Conservation (phyloP, 345 rosid species). For the Passiflora organensis region DNA sequence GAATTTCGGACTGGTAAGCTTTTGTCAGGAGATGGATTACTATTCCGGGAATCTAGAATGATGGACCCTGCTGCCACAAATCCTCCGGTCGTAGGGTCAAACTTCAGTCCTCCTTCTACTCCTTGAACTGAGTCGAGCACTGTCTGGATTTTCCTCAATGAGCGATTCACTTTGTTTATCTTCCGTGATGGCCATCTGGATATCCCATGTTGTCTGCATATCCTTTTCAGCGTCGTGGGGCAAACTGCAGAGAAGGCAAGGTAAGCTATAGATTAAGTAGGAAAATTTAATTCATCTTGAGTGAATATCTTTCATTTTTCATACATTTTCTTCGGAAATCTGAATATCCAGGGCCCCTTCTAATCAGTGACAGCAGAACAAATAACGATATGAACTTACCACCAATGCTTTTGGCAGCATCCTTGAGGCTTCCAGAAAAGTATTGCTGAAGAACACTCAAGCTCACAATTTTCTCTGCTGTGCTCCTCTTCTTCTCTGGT, state of each 20-base stretch:
- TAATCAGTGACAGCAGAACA: no score
- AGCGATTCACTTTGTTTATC: conserved; percentile 84
- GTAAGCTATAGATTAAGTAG: no score
- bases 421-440: conserved; percentile 84
- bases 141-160: conserved; percentile 68
- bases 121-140: conserved; percentile 73
- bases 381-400: no score
- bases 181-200: conserved; percentile 94
- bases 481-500: conserved; percentile 63
- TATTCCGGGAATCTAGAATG: conserved; percentile 36
- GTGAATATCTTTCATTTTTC: no score
- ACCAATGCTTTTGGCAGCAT: conserved; percentile 88
- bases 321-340: no score
- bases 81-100: conserved; percentile 61
- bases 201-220: conserved; percentile 92
- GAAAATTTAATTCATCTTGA: no score
- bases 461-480: conserved; percentile 46
- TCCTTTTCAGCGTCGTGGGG: conserved; percentile 90
- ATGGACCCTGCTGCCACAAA: conserved; percentile 56
- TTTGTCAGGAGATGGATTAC: conserved; percentile 23
- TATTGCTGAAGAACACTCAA: conserved; percentile 74
- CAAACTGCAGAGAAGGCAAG: conserved; percentile 52
- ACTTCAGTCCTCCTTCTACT: conserved; percentile 39
- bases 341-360: no score
- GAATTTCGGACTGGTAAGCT: conserved; percentile 13